Base-by-base conservation (phyloP, 495 filamentous ascomycete species). In the Eremomyces bilateralis region DNA sequence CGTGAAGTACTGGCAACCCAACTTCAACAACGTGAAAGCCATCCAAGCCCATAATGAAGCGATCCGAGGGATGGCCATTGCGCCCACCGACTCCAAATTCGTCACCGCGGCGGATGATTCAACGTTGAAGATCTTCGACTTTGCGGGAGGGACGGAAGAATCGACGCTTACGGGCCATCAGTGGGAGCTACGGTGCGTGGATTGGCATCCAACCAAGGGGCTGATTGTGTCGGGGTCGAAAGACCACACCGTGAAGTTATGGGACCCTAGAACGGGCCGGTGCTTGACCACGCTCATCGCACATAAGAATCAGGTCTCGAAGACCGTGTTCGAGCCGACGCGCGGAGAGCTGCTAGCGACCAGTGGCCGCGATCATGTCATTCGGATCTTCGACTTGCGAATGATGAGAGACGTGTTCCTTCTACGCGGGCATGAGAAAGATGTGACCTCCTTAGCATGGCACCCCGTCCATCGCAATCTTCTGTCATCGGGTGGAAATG, bases 1-100 rank as follows among this genome's bases (percentile, higher is more conserved):
- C 42, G 73, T 97, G 52, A 97, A 95, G 56, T 95, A 95, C 58
- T 97, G 85, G 85, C 82, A 92, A 48, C 81, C 88, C 2, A 97
- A 95, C 53, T 94, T 97, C 62, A 95, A 97, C 63, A 94, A 94
- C 48, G 81, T 95, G 39, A 80, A 95, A 52, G 78, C 75, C 20
- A 78, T 97, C 29, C 78, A 83, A 50, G 88, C 83, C 16, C 88
- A 95, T 49, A 67, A 64, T 39, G 81, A 93, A 46, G 72, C 88
- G 16, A 76, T 97, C 32, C 68, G 88, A 34, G 88, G 90, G 43
- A 59, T 97, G n/a, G 72, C 85, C 11, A 94, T 93, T 53, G 73
- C 79, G 33, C 88, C 88, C 1, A 91, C 76, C 41, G 88, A 97
- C 49, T 62, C 71, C 32, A 95, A 95, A 52, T 97, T 97, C 47